Percentiles rank a stretch among this genome's conserved stretches.
Evolutionary conservation across 148 eudicot genomes (phyloP).

Genomic region (Vaccinium corymbosum): DNA sequence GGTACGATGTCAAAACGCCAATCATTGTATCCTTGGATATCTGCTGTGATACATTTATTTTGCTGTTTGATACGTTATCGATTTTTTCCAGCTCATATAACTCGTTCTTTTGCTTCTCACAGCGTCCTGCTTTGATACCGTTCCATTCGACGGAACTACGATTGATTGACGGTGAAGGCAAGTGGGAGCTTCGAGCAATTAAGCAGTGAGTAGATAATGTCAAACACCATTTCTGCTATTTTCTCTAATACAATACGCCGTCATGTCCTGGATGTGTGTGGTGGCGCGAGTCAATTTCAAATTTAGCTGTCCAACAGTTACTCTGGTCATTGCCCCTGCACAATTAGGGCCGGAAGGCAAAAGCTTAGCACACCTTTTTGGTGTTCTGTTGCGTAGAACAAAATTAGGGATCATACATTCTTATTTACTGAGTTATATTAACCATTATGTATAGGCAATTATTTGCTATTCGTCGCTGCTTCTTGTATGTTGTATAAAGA

Average conservation of each 20-base stretch:
- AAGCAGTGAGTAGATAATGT: conserved; percentile 26
- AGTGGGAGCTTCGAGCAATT: conserved; percentile 85
- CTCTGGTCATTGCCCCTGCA: background rate
- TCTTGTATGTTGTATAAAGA: background rate
- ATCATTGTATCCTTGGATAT: background rate
- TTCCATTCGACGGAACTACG: conserved; percentile 77
- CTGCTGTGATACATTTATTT: background rate
- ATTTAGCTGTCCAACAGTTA: background rate
- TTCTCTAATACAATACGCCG: background rate
- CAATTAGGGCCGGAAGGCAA: background rate
- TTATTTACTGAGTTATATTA: conserved; percentile 5
- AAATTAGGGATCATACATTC: background rate
- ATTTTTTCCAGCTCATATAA: background rate
- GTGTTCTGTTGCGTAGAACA: background rate
- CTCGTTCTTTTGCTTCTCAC: conserved; percentile 20
- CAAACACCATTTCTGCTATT: conserved; percentile 3
- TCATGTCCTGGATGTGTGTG: conserved; percentile 6
- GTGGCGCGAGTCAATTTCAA: background rate
- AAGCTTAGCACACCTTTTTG: background rate
- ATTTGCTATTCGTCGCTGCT: conserved; percentile 2
- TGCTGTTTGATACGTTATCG: background rate
- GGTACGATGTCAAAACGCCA: background rate
- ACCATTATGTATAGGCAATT: conserved; percentile 10
- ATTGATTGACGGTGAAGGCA: conserved; percentile 92
- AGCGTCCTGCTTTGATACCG: conserved; percentile 96